Conservation (phyloP, 345 rosid species). For the Boechera retrofracta region DNA sequence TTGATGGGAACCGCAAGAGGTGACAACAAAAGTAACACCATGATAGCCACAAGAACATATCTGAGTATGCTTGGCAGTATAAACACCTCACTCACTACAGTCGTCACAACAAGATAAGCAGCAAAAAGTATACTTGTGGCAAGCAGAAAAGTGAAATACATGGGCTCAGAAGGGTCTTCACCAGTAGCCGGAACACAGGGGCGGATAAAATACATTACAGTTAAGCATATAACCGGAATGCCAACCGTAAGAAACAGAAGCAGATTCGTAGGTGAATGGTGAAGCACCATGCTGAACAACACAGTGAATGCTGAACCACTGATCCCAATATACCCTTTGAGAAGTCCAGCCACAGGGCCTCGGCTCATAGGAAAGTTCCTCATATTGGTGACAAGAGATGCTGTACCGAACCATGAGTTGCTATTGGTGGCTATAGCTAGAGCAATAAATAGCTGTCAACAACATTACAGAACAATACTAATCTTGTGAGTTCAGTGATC, state of each 20-base stretch:
- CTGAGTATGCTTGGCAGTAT: conserved; percentile 51
- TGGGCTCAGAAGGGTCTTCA: conserved; percentile 82
- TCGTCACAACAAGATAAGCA: conserved; percentile 63
- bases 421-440: conserved; percentile 75
- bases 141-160: conserved; percentile 74
- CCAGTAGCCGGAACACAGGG: conserved; percentile 86
- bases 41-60: conserved; percentile 60
- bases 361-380: conserved; percentile 76
- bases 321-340: conserved; percentile 83
- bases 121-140: conserved; percentile 72
- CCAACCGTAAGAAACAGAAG: conserved; percentile 74
- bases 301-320: conserved; percentile 83
- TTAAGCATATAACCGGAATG: conserved; percentile 69
- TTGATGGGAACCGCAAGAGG: conserved; percentile 92
- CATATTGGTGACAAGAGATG: conserved; percentile 83
- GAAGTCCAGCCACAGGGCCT: conserved; percentile 75
- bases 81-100: conserved; percentile 54
- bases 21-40: conserved; percentile 65
- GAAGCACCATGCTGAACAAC: conserved; percentile 64
- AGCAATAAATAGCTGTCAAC: conserved; percentile 76
- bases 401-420: conserved; percentile 80
- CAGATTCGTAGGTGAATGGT: conserved; percentile 63
- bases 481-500: conserved; percentile 1
- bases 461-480: background rate
- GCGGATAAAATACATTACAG: conserved; percentile 75